phyloP scores from a whole-genome alignment of 305 asterid genomes.

The Withania somnifera region DNA sequence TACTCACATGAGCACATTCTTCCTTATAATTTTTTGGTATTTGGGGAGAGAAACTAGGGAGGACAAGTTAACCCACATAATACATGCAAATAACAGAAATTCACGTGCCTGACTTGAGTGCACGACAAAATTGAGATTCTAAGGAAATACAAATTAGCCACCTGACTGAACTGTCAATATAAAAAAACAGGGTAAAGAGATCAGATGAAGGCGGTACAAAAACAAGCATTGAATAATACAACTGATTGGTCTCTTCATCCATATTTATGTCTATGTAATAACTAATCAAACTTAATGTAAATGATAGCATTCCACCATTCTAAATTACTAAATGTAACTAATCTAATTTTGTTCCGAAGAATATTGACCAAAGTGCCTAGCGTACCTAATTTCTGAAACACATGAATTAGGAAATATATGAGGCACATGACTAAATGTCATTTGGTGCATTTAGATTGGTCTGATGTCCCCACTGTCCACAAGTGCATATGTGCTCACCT shows the following conservation, averaged over 20 bases:
- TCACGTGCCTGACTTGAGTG: slow-evolving; percentile 86
- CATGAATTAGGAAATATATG: background rate
- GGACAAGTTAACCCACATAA: background rate
- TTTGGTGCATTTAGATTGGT: background rate
- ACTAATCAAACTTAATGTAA: background rate
- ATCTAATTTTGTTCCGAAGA: background rate
- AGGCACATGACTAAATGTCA: background rate
- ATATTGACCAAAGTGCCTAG: background rate
- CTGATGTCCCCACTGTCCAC: background rate
- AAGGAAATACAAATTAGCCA: slow-evolving; percentile 99
- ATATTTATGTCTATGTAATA: background rate
- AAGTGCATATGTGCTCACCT: background rate
- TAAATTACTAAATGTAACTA: background rate
- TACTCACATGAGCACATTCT: background rate
- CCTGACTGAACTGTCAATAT: slow-evolving; percentile 98
- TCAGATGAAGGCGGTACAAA: slow-evolving; percentile 26
- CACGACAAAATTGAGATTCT: slow-evolving; percentile 97
- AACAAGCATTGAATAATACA: background rate
- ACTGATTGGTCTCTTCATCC: background rate
- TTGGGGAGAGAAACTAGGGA: slow-evolving; percentile 3
- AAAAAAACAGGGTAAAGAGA: slow-evolving; percentile 20
- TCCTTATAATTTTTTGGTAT: background rate
- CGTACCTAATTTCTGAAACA: background rate
- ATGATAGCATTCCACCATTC: background rate
- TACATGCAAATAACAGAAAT: background rate